A percentile compares a stretch with the other conserved stretches of the same genome.
Conservation (phyloP, 805 yeast genomes). For the Torulaspora indica region DNA sequence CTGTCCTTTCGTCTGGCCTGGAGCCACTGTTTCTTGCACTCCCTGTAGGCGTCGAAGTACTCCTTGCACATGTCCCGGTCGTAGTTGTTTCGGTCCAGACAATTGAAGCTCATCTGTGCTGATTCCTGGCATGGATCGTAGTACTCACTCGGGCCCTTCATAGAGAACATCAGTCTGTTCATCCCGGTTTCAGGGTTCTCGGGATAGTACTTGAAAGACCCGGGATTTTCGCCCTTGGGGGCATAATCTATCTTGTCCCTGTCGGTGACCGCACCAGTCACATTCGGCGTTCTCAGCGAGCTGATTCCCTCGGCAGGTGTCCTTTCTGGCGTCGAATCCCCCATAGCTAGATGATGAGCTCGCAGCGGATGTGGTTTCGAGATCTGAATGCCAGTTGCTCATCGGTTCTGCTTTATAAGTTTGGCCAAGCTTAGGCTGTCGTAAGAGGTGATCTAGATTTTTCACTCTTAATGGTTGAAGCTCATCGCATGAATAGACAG, state of each 20-base stretch:
- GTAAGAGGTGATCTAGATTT: conserved; percentile 1
- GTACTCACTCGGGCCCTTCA: conserved; percentile 75
- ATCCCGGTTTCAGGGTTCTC: conserved; percentile 75
- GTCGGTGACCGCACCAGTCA: conserved; percentile 11
- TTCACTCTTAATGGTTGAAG: conserved; percentile 5
- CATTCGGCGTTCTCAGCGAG: background rate
- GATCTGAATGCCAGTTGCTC: background rate
- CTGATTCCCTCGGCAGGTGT: background rate
- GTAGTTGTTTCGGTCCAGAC: conserved; percentile 73
- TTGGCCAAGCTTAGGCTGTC: too few species aligned
- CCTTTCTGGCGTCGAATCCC: background rate
- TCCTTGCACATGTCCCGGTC: conserved; percentile 66
- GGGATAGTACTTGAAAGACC: conserved; percentile 47
- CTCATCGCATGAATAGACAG: conserved; percentile 12
- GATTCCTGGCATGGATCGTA: conserved; percentile 93
- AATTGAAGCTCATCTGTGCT: conserved; percentile 77
- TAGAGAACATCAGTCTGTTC: conserved; percentile 63
- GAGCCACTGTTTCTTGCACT: conserved; percentile 79
- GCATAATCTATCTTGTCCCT: conserved; percentile 24
- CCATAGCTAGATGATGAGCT: background rate
- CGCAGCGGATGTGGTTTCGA: background rate
- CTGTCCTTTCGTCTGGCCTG: conserved; percentile 38
- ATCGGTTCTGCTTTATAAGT: background rate
- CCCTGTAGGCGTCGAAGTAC: conserved; percentile 88
- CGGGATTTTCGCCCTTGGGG: conserved; percentile 19